phyloP scores from a whole-genome alignment of 2,329 filamentous ascomycete genomes.

The Incumbomyces delicatus region DNA sequence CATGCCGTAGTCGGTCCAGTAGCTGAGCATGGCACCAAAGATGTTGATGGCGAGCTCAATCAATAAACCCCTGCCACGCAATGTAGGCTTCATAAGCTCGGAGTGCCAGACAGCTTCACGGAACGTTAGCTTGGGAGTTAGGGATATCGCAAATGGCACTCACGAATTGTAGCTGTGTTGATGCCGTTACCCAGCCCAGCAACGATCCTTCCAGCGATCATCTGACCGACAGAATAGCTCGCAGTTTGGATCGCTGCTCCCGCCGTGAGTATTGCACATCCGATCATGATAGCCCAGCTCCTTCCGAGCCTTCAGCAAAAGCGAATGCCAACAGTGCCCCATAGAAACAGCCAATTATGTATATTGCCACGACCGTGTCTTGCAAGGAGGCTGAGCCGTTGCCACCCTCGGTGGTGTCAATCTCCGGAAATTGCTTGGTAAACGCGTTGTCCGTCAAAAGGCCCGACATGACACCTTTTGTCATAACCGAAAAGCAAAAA shows the following conservation, averaged over 20 bases:
- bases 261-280: slow-evolving; percentile 32
- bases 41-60: slow-evolving; percentile 44
- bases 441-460: slow-evolving; percentile 61
- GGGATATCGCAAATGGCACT: not conserved
- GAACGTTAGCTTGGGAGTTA: not conserved
- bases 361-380: slow-evolving; percentile 27
- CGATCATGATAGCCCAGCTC: slow-evolving; percentile 33
- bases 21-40: slow-evolving; percentile 39
- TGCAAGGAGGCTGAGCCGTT: slow-evolving; percentile 4
- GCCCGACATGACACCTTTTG: slow-evolving; percentile 56
- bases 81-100: slow-evolving; percentile 40
- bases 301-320: slow-evolving; percentile 42
- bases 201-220: slow-evolving; percentile 38
- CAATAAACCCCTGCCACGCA: slow-evolving; percentile 43
- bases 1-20: slow-evolving; percentile 36
- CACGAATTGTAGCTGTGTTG: slow-evolving; percentile 28
- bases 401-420: slow-evolving; percentile 30
- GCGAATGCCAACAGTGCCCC: slow-evolving; percentile 42
- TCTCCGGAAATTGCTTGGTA: slow-evolving; percentile 42
- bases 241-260: slow-evolving; percentile 34
- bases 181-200: slow-evolving; percentile 28
- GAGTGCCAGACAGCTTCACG: slow-evolving; percentile 28
- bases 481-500: slow-evolving; percentile 32
- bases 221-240: slow-evolving; percentile 31
- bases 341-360: slow-evolving; percentile 41